Percentiles rank a stretch among this genome's conserved stretches.
phyloP scores from a whole-genome alignment of 495 filamentous ascomycete species.

The Hypoxylon trugodes region DNA sequence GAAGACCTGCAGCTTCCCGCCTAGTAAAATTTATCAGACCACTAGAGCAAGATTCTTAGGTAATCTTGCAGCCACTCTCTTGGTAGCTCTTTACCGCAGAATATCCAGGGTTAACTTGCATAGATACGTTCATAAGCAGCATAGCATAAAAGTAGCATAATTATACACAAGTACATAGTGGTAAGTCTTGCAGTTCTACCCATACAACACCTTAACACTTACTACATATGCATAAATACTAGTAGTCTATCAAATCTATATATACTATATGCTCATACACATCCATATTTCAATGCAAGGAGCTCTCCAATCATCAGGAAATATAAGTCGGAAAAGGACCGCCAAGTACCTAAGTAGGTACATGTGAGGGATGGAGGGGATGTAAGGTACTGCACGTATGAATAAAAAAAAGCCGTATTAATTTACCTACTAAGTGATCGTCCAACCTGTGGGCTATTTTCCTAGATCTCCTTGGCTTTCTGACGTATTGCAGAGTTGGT shows the following conservation, averaged over 20 bases:
- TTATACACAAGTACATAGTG: no score
- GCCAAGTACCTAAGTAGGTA: no score
- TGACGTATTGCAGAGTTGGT: conserved; percentile 26
- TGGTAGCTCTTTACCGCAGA: no score
- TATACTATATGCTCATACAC: not conserved
- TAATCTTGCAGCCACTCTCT: conserved; percentile 18
- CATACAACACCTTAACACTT: no score
- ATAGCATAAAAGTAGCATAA: no score
- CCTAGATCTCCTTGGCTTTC: conserved; percentile 23
- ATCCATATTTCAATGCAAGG: no score
- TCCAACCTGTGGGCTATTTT: conserved; percentile 12
- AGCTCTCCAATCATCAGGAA: no score
- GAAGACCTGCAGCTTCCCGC: conserved; percentile 13
- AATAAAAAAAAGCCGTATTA: conserved; percentile 11
- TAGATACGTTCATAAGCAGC: conserved; percentile 4
- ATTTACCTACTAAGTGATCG: conserved; percentile 26
- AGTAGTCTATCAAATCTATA: not conserved
- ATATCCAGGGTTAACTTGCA: not conserved
- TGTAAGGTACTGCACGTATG: not conserved
- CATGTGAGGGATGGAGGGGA: not conserved
- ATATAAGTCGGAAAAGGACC: no score
- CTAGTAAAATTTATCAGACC: not conserved
- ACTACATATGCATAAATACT: not conserved
- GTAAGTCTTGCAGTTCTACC: no score
- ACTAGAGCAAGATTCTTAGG: not conserved